Conservation (phyloP, 768 basidiomycete genomes). For the Rhizopogon roseolus region DNA sequence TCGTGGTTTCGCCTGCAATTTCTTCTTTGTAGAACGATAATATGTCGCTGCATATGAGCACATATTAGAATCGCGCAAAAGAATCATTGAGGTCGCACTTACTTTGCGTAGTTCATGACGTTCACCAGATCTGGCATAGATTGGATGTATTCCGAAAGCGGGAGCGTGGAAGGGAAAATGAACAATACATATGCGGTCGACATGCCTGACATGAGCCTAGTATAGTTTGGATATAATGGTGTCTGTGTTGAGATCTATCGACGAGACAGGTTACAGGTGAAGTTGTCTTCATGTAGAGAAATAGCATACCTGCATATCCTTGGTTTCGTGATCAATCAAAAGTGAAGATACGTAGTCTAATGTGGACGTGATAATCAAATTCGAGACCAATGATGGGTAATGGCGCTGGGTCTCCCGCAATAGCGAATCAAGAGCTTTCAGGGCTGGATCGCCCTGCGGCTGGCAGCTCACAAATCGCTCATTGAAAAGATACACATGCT, state of each 20-base stretch:
- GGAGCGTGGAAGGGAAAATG: conserved; percentile 25
- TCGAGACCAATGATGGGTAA: conserved; percentile 20
- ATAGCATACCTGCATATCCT: conserved; percentile 13
- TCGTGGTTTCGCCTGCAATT: conserved; percentile 23
- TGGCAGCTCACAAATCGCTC: conserved; percentile 17
- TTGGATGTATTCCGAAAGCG: conserved; percentile 24
- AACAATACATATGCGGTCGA: conserved; percentile 28
- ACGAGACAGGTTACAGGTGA: too few relatives aligned
- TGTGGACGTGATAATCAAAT: conserved; percentile 28
- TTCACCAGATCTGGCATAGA: conserved; percentile 22
- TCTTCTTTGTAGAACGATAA: conserved; percentile 33
- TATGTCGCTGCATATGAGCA: conserved; percentile 20
- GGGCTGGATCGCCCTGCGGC: conserved; percentile 21
- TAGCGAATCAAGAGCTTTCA: conserved; percentile 24
- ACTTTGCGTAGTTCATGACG: conserved; percentile 28
- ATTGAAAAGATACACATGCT: conserved; percentile 22
- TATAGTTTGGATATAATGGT: conserved; percentile 8
- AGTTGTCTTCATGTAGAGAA: not conserved
- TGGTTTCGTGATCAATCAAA: conserved; percentile 20
- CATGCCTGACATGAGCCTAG: conserved; percentile 17
- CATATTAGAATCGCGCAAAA: too few relatives aligned
- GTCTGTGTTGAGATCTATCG: conserved; percentile 7
- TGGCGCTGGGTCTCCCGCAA: conserved; percentile 19
- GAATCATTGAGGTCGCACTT: conserved; percentile 6
- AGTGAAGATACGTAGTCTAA: conserved; percentile 27